Percentiles rank a stretch among this genome's conserved stretches.
Conservation (phyloP, 331 rosid genomes). For the Pyrus hybrid region DNA sequence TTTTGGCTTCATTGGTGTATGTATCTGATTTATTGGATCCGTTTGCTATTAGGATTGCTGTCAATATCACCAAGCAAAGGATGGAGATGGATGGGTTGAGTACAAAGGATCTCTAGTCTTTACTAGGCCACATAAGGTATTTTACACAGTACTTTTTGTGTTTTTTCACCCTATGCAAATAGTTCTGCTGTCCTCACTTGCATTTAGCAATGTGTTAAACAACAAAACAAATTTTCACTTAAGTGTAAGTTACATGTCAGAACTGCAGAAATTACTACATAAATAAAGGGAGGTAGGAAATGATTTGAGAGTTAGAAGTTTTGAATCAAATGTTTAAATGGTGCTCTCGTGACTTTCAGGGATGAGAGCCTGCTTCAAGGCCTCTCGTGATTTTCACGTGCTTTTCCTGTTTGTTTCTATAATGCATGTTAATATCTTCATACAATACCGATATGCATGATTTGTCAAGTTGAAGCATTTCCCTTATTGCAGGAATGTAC, state of each 20-base stretch:
- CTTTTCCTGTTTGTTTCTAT: not conserved
- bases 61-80: conserved; percentile 98
- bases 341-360: not conserved
- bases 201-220: not conserved
- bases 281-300: not conserved
- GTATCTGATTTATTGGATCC: conserved; percentile 11
- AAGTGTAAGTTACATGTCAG: not conserved
- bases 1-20: not conserved
- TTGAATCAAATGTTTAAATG: not conserved
- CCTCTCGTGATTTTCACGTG: not conserved
- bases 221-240: not conserved
- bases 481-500: not conserved
- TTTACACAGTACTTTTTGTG: not conserved
- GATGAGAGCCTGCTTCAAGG: not conserved
- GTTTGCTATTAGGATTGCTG: conserved; percentile 72
- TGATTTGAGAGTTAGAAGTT: not conserved
- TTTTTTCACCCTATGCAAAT: not conserved
- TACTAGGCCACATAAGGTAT: conserved; percentile 77
- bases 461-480: not conserved
- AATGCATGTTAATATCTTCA: not conserved
- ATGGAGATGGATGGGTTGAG: conserved; percentile 99
- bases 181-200: not conserved
- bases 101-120: conserved; percentile 81
- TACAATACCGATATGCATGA: not conserved
- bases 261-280: not conserved